These are phyloP conservation scores for Aspergillus versicolor DNA, from an alignment of 2,329 filamentous ascomycete genomes.

Conservation along the genomic window DNA sequence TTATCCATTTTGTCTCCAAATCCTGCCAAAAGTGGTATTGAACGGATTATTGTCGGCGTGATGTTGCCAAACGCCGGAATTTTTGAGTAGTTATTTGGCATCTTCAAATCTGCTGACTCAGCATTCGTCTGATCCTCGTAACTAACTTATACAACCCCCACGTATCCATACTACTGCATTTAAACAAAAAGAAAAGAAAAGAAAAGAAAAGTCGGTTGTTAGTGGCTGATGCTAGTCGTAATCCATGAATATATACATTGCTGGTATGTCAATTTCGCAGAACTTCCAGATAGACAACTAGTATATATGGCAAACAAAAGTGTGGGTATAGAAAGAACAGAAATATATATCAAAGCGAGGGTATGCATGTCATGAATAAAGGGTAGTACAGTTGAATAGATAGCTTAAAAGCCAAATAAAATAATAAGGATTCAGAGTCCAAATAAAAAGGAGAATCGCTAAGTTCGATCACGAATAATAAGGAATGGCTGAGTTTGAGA, in stretches of 20 bases:
- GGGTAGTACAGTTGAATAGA: background rate
- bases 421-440: background rate
- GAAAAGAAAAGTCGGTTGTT: background rate
- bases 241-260: constrained; percentile 5
- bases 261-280: background rate
- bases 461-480: constrained; percentile 20
- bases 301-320: background rate
- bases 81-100: background rate
- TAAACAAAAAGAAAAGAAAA: background rate
- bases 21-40: background rate
- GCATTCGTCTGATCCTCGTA: background rate
- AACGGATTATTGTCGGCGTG: background rate
- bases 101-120: constrained; percentile 6
- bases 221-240: background rate
- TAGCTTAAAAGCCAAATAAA: background rate
- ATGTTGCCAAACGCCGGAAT: background rate
- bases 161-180: background rate
- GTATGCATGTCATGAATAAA: background rate
- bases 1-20: background rate
- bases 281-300: background rate
- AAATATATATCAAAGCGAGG: background rate
- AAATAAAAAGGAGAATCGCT: background rate
- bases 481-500: constrained; percentile 25
- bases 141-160: background rate
- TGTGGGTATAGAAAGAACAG: background rate